Conservation (phyloP, 2,329 filamentous ascomycete genomes). For the Rachicladosporium sp. region DNA sequence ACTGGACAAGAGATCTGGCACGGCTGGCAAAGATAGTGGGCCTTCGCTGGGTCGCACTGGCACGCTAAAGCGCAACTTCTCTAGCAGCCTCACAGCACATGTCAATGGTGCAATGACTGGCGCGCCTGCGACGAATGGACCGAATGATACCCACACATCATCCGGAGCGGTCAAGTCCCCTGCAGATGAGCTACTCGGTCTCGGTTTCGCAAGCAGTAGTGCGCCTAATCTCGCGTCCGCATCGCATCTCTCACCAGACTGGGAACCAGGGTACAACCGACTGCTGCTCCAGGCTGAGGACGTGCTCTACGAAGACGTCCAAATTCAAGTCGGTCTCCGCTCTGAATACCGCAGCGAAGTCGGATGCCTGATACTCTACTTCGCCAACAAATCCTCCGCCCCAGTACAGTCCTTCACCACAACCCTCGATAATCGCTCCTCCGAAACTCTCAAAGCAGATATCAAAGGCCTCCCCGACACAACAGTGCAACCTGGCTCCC, state of each 20-base stretch:
- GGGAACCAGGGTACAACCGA: constrained; percentile 80
- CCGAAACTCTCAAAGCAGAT: constrained; percentile 67
- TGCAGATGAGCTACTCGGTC: constrained; percentile 58
- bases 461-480: constrained; percentile 81
- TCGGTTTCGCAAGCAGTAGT: constrained; percentile 59
- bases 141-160: constrained; percentile 11
- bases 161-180: constrained; percentile 20
- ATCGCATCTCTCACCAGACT: constrained; percentile 84
- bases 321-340: constrained; percentile 82
- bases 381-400: constrained; percentile 83
- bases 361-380: constrained; percentile 90
- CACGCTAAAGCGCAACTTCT: constrained; percentile 79
- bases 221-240: constrained; percentile 81
- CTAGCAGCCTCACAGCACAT: constrained; percentile 30
- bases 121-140: constrained; percentile 15
- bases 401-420: constrained; percentile 87
- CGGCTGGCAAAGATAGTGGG: constrained; percentile 69
- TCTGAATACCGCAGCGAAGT: constrained; percentile 94
- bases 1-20: constrained; percentile 82
- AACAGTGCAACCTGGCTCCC: constrained; percentile 57
- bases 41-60: constrained; percentile 57
- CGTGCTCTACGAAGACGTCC: constrained; percentile 85
- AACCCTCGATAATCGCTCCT: constrained; percentile 71
- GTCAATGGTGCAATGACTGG: constrained; percentile 23
- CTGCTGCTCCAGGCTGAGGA: constrained; percentile 72